These are phyloP conservation scores for Solanum phureja DNA, from an alignment of 257 asterid species.

Conservation along the genomic window DNA sequence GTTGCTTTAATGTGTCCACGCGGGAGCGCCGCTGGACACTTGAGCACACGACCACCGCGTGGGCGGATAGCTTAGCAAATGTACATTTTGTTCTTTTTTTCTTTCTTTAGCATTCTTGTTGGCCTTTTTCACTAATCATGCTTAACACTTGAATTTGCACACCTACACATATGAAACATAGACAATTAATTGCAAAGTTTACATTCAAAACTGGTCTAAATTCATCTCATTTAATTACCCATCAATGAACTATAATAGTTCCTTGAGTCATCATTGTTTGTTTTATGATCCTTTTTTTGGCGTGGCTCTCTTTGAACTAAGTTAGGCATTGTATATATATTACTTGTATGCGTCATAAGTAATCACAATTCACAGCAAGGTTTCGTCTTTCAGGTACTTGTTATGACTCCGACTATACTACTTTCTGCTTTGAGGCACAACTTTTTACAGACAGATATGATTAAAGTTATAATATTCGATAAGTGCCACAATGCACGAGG, in stretches of 20 bases:
- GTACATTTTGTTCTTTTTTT: too few species aligned
- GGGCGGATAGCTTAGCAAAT: too few species aligned
- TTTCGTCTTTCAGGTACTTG: constrained; percentile 60
- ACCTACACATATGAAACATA: too few species aligned
- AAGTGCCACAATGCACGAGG: constrained; percentile 87
- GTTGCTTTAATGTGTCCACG: too few species aligned
- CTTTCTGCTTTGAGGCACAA: constrained; percentile 66
- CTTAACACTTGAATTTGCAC: too few species aligned
- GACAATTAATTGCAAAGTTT: too few species aligned
- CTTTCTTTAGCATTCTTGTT: too few species aligned
- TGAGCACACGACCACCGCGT: too few species aligned
- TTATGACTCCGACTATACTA: constrained; percentile 78
- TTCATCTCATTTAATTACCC: too few species aligned
- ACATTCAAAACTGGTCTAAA: too few species aligned
- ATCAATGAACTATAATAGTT: neutral
- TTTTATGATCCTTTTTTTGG: neutral
- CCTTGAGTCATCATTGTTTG: neutral
- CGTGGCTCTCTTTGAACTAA: neutral
- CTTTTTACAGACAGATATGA: constrained; percentile 36
- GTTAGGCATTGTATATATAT: neutral
- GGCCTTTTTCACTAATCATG: too few species aligned
- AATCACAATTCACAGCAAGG: neutral
- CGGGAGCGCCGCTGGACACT: too few species aligned
- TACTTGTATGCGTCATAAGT: neutral
- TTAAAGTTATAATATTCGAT: constrained; percentile 70